phyloP scores from a whole-genome alignment of 2,329 filamentous ascomycete species.

The Karstenula rhodostoma region DNA sequence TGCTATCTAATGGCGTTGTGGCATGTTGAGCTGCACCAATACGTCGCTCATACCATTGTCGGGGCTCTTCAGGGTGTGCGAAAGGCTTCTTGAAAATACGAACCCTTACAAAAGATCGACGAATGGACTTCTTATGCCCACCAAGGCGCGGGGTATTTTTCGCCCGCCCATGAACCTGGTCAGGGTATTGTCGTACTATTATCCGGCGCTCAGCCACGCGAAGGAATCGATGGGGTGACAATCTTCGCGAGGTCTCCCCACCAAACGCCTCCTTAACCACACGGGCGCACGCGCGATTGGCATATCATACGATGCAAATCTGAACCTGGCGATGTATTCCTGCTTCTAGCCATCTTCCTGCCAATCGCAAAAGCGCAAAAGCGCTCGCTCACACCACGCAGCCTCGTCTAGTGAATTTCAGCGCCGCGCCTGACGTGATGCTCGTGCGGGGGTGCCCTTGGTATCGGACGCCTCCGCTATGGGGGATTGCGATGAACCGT shows the following conservation, averaged over 20 bases:
- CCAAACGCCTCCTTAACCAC: constrained; percentile 17
- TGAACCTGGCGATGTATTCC: neutral
- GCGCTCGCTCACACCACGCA: constrained; percentile 15
- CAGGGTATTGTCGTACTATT: constrained; percentile 30
- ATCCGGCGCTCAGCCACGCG: constrained; percentile 23
- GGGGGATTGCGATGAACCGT: neutral
- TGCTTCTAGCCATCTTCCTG: neutral
- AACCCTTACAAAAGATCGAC: neutral
- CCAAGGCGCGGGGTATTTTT: neutral
- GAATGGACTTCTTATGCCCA: neutral
- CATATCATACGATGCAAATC: constrained; percentile 27
- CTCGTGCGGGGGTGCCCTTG: constrained; percentile 14
- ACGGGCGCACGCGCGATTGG: neutral
- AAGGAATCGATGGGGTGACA: constrained; percentile 17
- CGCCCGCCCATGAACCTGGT: neutral
- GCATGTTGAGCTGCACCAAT: too few relatives aligned
- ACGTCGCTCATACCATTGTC: too few relatives aligned
- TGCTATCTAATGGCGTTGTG: too few relatives aligned
- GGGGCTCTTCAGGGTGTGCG: too few relatives aligned
- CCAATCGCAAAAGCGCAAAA: constrained; percentile 19
- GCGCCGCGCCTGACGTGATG: constrained; percentile 18
- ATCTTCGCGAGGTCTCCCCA: constrained; percentile 30
- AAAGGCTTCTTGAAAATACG: neutral
- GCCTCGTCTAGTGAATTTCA: constrained; percentile 6
- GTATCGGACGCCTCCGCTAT: constrained; percentile 13